Evolutionary conservation across 192 early-diverging fungal species (phyloP), one percentile per base, ranked within the genome.

Genomic region (Umbelopsis sp.): DNA sequence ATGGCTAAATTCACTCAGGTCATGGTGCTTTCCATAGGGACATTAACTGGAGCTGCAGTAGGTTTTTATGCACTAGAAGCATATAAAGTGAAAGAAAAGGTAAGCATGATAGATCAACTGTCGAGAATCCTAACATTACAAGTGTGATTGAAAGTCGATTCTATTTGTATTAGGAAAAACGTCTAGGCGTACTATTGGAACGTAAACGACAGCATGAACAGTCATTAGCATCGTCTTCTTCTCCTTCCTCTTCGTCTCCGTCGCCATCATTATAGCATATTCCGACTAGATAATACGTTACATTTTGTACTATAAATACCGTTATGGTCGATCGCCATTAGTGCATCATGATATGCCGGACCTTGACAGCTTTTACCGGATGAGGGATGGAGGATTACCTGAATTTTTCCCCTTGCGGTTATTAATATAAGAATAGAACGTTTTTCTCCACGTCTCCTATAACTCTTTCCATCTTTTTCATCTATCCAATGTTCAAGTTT

Each of bases 81-180:
- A 50, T 80, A 80, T 52, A 80, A 80, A 69, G 73, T 80, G 38
- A 76, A 74, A 41, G 59, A 68, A 3, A 80, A 80, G 62, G 79
- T 80, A 70, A 21, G 20, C 12, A 10, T 2, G 4, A 3, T 0
- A 45, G 1, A 25, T 25, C 41, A 22, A 41, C 10, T 17, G 45
- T 49, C 38, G 14, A 74, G 44, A 34, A 24, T 49, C 24, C 24
- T 16, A 44, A 25, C 50, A 59, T 22, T 24, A 1, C 25, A 36
- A 66, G 17, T 51, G n/a, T n/a, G n/a, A n/a, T n/a, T n/a, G n/a
- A 50, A 22, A n/a, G 5, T 22, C 1, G 7, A 17, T 12, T 31
- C 3, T 68, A 25, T 54, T 25, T 21, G 16, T 29, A 3, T 14
- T 67, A 77, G 76, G 76, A 77, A 69, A 34, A 73, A 65, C 70